Conservation (phyloP, 306 rosid species). For the Cucumis melo region DNA sequence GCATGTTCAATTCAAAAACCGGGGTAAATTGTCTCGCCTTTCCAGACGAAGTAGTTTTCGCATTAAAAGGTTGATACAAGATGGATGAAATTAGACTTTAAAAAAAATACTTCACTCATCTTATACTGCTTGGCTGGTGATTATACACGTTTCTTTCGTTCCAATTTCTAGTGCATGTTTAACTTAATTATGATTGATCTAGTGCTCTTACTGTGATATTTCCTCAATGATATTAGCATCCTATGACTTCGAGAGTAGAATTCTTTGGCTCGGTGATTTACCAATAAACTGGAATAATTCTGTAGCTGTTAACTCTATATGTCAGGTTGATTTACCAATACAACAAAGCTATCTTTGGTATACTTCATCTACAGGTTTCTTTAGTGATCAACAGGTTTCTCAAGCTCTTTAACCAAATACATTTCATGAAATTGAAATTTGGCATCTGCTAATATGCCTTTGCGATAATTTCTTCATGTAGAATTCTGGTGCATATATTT, state of each 20-base stretch:
- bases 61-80: neutral
- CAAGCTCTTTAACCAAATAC: neutral
- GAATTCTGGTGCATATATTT: conserved; percentile 82
- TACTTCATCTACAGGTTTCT: conserved; percentile 24
- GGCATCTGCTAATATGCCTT: neutral
- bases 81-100: neutral
- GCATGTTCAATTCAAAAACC: conserved; percentile 49
- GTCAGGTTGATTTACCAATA: conserved; percentile 70
- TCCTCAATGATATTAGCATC: neutral
- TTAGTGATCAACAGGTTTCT: conserved; percentile 27
- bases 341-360: conserved; percentile 85
- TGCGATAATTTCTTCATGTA: conserved; percentile 15
- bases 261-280: neutral
- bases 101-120: neutral
- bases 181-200: neutral
- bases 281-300: conserved; percentile 1
- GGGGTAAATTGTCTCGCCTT: conserved; percentile 47
- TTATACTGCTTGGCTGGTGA: neutral
- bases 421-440: neutral
- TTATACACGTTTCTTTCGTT: neutral
- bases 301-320: conserved; percentile 7
- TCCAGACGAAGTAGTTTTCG: neutral
- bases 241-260: neutral
- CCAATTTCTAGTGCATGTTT: neutral
- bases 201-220: neutral